Percentiles rank a stretch among this genome's conserved stretches.
phyloP scores from a whole-genome alignment of 1,139 yeast genomes.

The Kazachstania sp. region DNA sequence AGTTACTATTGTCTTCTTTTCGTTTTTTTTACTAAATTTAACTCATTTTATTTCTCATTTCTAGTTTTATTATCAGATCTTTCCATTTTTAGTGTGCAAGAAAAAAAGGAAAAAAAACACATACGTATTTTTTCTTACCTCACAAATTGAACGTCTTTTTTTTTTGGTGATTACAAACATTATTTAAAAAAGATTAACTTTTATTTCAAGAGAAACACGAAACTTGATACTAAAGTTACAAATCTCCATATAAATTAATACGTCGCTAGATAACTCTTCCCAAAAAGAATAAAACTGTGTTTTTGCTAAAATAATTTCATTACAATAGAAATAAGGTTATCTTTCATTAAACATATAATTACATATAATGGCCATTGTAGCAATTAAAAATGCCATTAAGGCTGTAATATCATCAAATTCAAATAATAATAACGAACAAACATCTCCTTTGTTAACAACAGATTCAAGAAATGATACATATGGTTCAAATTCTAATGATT shows the following conservation, averaged over 20 bases:
- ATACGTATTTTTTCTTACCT: not conserved
- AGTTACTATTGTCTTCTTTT: too few relatives aligned
- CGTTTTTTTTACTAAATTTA: too few relatives aligned
- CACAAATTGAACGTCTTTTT: not conserved
- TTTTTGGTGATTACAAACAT: not conserved
- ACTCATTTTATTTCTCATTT: too few relatives aligned
- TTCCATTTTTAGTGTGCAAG: not conserved
- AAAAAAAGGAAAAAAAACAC: not conserved
- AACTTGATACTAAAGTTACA: too few relatives aligned
- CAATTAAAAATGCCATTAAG: conserved; percentile 31
- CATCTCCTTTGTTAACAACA: conserved; percentile 15
- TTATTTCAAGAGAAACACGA: not conserved
- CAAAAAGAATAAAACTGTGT: not conserved
- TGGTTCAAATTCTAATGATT: conserved; percentile 4
- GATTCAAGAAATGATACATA: conserved; percentile 2
- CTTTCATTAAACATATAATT: too few relatives aligned
- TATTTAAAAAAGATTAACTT: not conserved
- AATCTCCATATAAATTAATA: too few relatives aligned
- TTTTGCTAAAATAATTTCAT: too few relatives aligned
- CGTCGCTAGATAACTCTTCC: too few relatives aligned
- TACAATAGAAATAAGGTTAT: too few relatives aligned
- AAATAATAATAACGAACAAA: not conserved
- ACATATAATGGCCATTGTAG: conserved; percentile 30
- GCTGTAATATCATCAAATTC: conserved; percentile 11
- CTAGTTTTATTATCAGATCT: not conserved